A percentile compares a stretch with the other conserved stretches of the same genome.
Conservation (phyloP, 257 asterid species). For the Voacanga thouarsii region DNA sequence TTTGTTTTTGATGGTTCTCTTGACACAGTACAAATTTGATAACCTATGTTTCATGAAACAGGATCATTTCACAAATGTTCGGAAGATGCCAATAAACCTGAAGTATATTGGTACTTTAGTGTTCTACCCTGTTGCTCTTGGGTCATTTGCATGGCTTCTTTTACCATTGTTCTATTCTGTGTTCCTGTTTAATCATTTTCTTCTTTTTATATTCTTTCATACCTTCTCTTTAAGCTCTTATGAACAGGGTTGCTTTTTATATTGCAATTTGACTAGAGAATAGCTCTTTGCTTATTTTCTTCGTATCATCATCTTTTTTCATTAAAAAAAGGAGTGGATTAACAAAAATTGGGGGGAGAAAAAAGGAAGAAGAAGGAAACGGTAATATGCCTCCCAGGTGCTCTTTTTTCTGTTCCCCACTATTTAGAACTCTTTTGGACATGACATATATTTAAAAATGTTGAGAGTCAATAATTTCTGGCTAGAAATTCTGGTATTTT, state of each 20-base stretch:
- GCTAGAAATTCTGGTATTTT: neutral
- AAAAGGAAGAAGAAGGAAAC: neutral
- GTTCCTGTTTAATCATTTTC: neutral
- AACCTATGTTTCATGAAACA: conserved; percentile 34
- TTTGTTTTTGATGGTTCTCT: neutral
- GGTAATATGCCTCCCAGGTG: neutral
- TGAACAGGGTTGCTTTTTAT: neutral
- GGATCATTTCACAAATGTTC: conserved; percentile 80
- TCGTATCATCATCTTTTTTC: neutral
- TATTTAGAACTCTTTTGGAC: neutral
- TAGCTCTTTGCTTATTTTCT: neutral
- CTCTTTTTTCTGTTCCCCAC: neutral
- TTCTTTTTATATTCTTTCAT: neutral
- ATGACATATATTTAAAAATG: neutral
- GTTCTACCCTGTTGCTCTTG: neutral
- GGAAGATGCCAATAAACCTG: conserved; percentile 66
- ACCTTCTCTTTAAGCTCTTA: neutral
- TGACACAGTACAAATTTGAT: neutral
- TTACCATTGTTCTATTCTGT: neutral
- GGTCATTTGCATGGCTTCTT: neutral
- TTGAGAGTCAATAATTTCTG: neutral
- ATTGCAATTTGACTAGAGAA: neutral
- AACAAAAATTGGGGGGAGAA: neutral
- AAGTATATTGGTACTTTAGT: conserved; percentile 74
- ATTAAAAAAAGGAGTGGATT: neutral